Conservation (phyloP, 192 early-diverging fungal species). For the Lunasporangiospora selenospora region DNA sequence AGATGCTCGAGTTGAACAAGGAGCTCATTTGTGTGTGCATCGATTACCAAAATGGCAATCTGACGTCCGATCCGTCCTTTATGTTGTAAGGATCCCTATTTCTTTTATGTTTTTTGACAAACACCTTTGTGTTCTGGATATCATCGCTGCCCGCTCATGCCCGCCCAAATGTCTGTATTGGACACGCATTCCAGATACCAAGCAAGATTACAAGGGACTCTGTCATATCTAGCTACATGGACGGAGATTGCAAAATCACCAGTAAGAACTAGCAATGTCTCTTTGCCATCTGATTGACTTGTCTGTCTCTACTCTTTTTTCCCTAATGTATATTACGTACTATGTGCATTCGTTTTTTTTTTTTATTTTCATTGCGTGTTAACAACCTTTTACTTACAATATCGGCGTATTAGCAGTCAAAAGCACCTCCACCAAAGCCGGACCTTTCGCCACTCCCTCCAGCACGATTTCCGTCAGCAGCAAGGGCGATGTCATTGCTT, state of each 20-base stretch:
- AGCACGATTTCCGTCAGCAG: constrained; percentile 40
- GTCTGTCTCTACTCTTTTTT: no score
- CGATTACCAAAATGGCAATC: constrained; percentile 28
- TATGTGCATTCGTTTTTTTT: no score
- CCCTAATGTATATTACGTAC: no score
- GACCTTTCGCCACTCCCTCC: constrained; percentile 41
- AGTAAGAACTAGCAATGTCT: no score
- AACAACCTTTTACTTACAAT: background rate
- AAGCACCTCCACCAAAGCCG: constrained; percentile 34
- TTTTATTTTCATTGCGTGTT: no score
- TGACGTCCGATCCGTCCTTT: constrained; percentile 25
- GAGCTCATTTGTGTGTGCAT: constrained; percentile 43
- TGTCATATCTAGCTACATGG: constrained; percentile 45
- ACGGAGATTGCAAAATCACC: constrained; percentile 37
- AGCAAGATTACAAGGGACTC: constrained; percentile 24
- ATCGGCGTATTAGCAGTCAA: constrained; percentile 12
- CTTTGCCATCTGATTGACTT: no score
- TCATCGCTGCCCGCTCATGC: no score
- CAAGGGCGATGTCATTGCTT: constrained; percentile 29
- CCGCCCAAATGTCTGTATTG: no score
- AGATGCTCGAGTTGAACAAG: constrained; percentile 38
- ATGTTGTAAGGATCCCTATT: constrained; percentile 28
- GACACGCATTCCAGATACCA: constrained; percentile 37
- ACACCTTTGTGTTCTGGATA: no score
- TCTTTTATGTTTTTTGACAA: no score